A percentile compares a stretch with the other conserved stretches of the same genome.
phyloP scores from a whole-genome alignment of 2,329 filamentous ascomycete species.

The Cordyceps farinosa region DNA sequence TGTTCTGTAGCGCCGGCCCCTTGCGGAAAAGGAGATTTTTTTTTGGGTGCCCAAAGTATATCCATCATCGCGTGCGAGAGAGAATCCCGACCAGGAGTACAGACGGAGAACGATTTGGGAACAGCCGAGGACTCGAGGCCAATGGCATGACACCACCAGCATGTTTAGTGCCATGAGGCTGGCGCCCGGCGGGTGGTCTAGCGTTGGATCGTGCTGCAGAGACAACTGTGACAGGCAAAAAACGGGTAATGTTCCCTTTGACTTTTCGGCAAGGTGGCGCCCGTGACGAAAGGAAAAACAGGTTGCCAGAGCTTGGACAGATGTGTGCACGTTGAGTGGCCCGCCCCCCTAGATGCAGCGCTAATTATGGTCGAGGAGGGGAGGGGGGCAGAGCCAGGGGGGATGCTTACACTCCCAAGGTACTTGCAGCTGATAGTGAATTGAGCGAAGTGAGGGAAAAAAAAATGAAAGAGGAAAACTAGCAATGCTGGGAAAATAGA shows the following conservation, averaged over 20 bases:
- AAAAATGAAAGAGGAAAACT: background rate
- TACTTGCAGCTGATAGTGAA: background rate
- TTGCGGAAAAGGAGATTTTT: constrained; percentile 5
- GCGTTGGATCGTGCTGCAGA: background rate
- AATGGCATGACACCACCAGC: background rate
- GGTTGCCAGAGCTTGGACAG: background rate
- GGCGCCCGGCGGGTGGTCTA: background rate
- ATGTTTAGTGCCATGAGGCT: background rate
- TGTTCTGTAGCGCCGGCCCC: background rate
- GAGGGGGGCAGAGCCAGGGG: background rate
- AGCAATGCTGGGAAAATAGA: background rate
- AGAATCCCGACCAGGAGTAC: background rate
- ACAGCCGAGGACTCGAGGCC: background rate
- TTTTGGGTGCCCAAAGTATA: background rate
- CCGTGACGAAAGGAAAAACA: too few relatives aligned
- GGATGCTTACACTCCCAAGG: background rate
- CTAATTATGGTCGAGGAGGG: constrained; percentile 4
- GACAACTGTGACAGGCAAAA: background rate
- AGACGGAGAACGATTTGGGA: background rate
- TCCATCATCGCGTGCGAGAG: background rate
- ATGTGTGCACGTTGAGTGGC: background rate
- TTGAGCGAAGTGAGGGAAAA: background rate
- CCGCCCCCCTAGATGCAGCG: background rate
- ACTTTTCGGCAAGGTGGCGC: too few relatives aligned
- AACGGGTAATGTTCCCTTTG: too few relatives aligned